These are phyloP conservation scores for Stromatinia cepivora DNA, from an alignment of 2,329 filamentous ascomycete species.

Conservation along the genomic window DNA sequence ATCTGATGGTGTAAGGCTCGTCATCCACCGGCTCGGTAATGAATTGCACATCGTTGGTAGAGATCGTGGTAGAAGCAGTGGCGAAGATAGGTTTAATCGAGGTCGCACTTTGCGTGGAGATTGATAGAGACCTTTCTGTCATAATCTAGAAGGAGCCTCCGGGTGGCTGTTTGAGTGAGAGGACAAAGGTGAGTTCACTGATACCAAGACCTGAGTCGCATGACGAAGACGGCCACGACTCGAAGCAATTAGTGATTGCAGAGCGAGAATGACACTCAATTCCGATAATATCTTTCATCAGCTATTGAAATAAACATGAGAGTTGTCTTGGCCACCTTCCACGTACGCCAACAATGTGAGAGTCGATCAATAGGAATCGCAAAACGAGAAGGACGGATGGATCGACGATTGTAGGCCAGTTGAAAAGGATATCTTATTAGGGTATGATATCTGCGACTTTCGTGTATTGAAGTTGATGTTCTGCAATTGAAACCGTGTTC, in stretches of 20 bases:
- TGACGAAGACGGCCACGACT: constrained; percentile 43
- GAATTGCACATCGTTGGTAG: constrained; percentile 35
- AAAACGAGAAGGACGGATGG: neutral
- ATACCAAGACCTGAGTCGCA: constrained; percentile 42
- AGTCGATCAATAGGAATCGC: constrained; percentile 10
- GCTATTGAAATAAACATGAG: constrained; percentile 28
- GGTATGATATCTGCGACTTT: constrained; percentile 14
- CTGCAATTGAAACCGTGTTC: constrained; percentile 24
- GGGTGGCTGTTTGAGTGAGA: constrained; percentile 39
- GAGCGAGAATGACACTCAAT: constrained; percentile 31
- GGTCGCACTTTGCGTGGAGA: constrained; percentile 42
- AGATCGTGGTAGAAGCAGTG: constrained; percentile 31
- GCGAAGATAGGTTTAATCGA: constrained; percentile 34
- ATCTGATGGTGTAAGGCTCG: constrained; percentile 94
- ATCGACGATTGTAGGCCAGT: constrained; percentile 10
- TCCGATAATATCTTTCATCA: constrained; percentile 36
- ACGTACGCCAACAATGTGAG: constrained; percentile 17
- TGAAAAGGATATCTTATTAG: neutral
- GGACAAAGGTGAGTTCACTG: constrained; percentile 42
- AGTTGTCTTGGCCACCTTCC: constrained; percentile 9
- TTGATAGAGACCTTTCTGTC: constrained; percentile 43
- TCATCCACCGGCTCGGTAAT: constrained; percentile 59
- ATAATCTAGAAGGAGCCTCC: constrained; percentile 44
- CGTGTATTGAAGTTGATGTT: constrained; percentile 9
- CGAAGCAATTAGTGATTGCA: constrained; percentile 38